Evolutionary conservation across 768 basidiomycete species (phyloP), one percentile per base, ranked within the genome.

Genomic region (Paxillus rubicundulus): DNA sequence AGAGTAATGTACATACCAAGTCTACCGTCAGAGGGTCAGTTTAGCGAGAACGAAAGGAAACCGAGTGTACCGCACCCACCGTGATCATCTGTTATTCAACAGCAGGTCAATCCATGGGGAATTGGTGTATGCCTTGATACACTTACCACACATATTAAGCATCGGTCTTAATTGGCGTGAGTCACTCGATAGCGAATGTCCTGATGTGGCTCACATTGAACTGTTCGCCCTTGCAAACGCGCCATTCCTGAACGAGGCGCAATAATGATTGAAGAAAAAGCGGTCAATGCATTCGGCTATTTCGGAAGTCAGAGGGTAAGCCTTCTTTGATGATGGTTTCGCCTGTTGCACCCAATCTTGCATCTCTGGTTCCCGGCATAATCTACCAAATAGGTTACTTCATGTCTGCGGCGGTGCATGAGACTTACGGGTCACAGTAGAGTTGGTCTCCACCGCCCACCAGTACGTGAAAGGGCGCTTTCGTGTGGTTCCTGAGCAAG

Each of bases 401-500:
- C 27, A 21, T 3, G 6, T 46, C 28, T 12, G 34, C 41, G 18
- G 13, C 4, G n/a, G 38, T 21, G 37, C 14, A 18, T 45, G 28
- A 16, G 21, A 62, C 83, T 40, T 60, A 86, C 87, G 77, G 73
- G 58, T 93, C 91, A 56, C 90, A 92, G 61, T 93, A 97, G 16
- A 97, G 76, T 66, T 96, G 94, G 67, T 96, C 93, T 10, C 94
- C 93, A 17, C 96, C 96, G 16, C 96, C 96, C 6, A 97, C 86
- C 33, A 98, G 77, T n/a, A 77, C 82, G 62, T 99, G 96, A 65
- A 93, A 93, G 0, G 96, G 94, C 52, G 75, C 73, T 61, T 83
- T 79, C 2, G 80, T 76, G 61, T 98, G 97, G 61, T 88, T 85
- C 39, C 81, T 72, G 21, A 98, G 79, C n/a, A 99, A 72, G 71